Conservation (phyloP, 2,329 filamentous ascomycete genomes). For the Pestalotiopsis sp. region DNA sequence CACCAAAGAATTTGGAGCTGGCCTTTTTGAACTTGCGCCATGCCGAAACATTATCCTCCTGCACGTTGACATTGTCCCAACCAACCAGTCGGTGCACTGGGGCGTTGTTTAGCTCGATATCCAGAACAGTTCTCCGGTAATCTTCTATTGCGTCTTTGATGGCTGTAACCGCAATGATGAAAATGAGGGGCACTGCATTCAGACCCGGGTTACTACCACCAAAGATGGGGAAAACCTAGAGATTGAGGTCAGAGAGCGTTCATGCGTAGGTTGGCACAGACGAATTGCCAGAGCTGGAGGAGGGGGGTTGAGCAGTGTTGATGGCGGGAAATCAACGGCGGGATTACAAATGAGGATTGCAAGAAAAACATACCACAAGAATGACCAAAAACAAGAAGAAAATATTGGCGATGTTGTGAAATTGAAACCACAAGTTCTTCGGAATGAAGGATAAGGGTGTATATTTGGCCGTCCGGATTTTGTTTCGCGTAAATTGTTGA, state of each 20-base stretch:
- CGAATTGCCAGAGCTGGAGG: too few species aligned
- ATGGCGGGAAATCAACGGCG: not conserved
- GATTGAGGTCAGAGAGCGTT: constrained; percentile 25
- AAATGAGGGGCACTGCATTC: constrained; percentile 87
- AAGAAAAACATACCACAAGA: constrained; percentile 72
- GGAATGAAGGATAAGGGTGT: constrained; percentile 93
- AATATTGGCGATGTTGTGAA: constrained; percentile 97
- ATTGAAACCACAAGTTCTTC: constrained; percentile 97
- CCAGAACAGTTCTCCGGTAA: constrained; percentile 86
- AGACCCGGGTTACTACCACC: constrained; percentile 88
- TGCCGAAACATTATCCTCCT: constrained; percentile 79
- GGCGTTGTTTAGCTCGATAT: constrained; percentile 95
- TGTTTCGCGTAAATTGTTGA: constrained; percentile 80
- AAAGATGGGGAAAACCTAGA: constrained; percentile 93
- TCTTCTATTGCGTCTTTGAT: constrained; percentile 97
- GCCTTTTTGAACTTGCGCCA: constrained; percentile 95
- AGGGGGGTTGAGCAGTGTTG: not conserved
- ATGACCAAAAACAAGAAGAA: constrained; percentile 98
- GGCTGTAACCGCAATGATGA: constrained; percentile 85
- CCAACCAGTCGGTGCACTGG: constrained; percentile 86
- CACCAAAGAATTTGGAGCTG: constrained; percentile 62
- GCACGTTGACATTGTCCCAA: constrained; percentile 92
- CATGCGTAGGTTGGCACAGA: not conserved
- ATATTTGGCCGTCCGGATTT: constrained; percentile 97
- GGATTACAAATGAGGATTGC: constrained; percentile 6